phyloP scores from a whole-genome alignment of 1,139 yeast genomes.

The Geotrichum histeridarum region DNA sequence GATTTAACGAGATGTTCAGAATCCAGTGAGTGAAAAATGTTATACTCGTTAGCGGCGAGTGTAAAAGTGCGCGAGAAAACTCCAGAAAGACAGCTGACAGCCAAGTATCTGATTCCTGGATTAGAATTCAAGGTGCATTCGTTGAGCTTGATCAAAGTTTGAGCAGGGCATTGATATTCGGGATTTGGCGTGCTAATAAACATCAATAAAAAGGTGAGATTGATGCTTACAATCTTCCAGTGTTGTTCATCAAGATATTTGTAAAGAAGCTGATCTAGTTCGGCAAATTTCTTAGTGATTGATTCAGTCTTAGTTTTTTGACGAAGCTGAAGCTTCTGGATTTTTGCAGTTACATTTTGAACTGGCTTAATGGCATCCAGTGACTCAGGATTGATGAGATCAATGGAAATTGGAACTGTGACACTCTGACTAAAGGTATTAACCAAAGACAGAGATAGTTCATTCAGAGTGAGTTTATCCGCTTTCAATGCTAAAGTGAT shows the following conservation, averaged over 20 bases:
- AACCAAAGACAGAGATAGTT: constrained; percentile 33
- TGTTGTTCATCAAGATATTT: constrained; percentile 40
- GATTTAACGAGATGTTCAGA: constrained; percentile 32
- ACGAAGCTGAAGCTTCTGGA: constrained; percentile 51
- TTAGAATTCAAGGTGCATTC: constrained; percentile 60
- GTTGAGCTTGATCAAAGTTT: constrained; percentile 47
- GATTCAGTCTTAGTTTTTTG: constrained; percentile 40
- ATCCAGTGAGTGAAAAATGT: constrained; percentile 38
- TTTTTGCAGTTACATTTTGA: constrained; percentile 48
- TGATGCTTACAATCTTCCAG: constrained; percentile 65
- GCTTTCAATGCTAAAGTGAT: constrained; percentile 54
- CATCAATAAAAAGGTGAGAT: constrained; percentile 50
- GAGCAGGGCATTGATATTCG: constrained; percentile 39
- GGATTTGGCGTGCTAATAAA: constrained; percentile 53
- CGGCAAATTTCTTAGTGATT: constrained; percentile 9
- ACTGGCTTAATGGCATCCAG: constrained; percentile 58
- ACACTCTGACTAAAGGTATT: constrained; percentile 28
- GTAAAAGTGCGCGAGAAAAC: constrained; percentile 53
- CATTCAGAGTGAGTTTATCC: constrained; percentile 45
- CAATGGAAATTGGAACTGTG: constrained; percentile 16
- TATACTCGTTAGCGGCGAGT: constrained; percentile 53
- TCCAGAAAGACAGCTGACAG: constrained; percentile 57
- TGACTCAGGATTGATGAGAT: constrained; percentile 44
- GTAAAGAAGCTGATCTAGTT: constrained; percentile 14
- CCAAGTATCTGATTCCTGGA: constrained; percentile 52